Evolutionary conservation across 2,329 filamentous ascomycete genomes (phyloP).

Genomic region (Alternaria longipes): DNA sequence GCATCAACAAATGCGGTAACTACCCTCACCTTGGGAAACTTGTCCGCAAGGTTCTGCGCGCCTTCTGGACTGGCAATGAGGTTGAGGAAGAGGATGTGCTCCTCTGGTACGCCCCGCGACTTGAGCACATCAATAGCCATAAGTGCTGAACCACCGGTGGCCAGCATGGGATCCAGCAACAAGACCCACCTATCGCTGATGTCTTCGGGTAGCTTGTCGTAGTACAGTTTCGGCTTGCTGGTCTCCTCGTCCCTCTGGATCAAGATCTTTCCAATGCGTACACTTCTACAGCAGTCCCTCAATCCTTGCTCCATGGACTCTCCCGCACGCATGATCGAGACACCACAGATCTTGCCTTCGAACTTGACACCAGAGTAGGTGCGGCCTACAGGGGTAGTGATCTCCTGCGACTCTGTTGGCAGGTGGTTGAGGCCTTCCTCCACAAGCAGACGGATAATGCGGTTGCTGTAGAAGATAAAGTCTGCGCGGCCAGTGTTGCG

Average conservation of each 20-base stretch:
- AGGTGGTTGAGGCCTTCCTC: conserved; percentile 98
- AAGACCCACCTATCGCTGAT: conserved; percentile 93
- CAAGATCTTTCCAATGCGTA: conserved; percentile 96
- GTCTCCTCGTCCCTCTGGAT: conserved; percentile 99
- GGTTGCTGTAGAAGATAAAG: conserved; percentile 99
- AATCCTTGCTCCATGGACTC: conserved; percentile 99
- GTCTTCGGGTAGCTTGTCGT: conserved; percentile 95
- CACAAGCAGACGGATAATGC: conserved; percentile 94
- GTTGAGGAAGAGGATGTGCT: conserved; percentile 95
- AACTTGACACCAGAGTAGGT: conserved; percentile 92
- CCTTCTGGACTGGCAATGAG: conserved; percentile 97
- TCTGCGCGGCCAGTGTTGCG: conserved; percentile 89
- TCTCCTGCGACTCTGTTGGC: conserved; percentile 85
- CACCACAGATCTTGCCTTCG: conserved; percentile 97
- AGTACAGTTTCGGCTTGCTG: conserved; percentile 89
- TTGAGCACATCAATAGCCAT: conserved; percentile 97
- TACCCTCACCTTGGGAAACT: conserved; percentile 87
- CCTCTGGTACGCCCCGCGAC: conserved; percentile 88
- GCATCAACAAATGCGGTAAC: conserved; percentile 96
- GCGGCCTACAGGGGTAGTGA: conserved; percentile 90
- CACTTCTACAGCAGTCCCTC: conserved; percentile 95
- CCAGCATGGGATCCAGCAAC: conserved; percentile 98
- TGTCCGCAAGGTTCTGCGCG: conserved; percentile 85
- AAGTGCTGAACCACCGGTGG: conserved; percentile 92
- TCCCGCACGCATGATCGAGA: conserved; percentile 97